Evolutionary conservation across 257 asterid species (phyloP), one percentile per base, ranked within the genome.

Genomic region (Knoxia roxburghii): DNA sequence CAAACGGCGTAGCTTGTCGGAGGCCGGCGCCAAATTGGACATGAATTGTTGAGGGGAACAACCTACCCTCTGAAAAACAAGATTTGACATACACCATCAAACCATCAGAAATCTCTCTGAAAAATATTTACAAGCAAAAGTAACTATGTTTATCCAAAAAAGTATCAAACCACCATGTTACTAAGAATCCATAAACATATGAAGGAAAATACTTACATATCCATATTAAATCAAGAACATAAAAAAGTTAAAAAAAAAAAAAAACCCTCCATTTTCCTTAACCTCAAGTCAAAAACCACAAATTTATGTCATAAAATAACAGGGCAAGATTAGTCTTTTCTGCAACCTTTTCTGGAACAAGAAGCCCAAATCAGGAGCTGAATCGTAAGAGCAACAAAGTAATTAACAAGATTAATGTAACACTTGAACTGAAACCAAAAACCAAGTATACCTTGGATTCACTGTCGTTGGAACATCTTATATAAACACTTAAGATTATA

Each of bases 21-120:
- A 81, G 4, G 86, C 75, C 13, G 78, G 68, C 81, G 75, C 78
- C 79, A 81, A 78, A 62, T 78, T 70, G 60, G 86, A 81, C 39
- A 81, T 81, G 56, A 81, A 33, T 83, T 81, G 21, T 81, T 81
- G 21, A 81, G 79, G 9, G 86, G 86, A 73, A 81, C 86, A 70
- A 78, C 77, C 59, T n/a, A n/a, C 76, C 75, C 86, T 81, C 75
- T 51, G 70, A 46, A 61, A 49, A 40, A 32, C 55, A 18, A 50
- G n/a, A n/a, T n/a, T n/a, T n/a, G 4, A 18, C 24, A 49, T 6
- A 65, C 29, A 27, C 54, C 60, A 40, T n/a, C 17, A 39, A 49
- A 33, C 9, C 33, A 51, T 51, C 32, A 63, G 12, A 29, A 18
- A 23, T 48, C 23, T 40, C 23, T 37, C 41, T 26, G 15, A 23